Evolutionary conservation across 2,329 filamentous ascomycete species (phyloP).

Genomic region (Pseudogymnoascus sp.): DNA sequence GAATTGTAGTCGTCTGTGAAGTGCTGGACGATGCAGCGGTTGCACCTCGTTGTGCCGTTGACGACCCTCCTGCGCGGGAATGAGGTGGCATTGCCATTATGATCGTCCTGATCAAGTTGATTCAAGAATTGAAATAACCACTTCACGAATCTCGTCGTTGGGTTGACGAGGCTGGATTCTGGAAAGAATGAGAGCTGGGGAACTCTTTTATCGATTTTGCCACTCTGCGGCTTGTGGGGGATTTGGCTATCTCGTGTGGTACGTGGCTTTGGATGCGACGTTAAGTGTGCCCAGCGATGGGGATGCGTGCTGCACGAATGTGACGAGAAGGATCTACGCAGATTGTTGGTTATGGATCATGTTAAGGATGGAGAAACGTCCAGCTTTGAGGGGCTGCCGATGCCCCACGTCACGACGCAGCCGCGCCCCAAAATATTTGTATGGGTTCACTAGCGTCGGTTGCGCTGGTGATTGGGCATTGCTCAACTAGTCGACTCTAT

Average conservation of each 20-base stretch:
- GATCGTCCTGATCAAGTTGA: not conserved
- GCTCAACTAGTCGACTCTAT: not conserved
- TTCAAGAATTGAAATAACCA: not conserved
- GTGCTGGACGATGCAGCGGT: not conserved
- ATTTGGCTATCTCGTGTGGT: not conserved
- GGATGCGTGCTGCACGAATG: not conserved
- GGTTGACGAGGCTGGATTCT: not conserved
- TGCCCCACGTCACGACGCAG: constrained; percentile 6
- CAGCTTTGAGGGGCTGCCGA: not conserved
- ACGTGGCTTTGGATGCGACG: not conserved
- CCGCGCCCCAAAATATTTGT: not conserved
- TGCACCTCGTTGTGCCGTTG: not conserved
- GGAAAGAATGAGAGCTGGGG: not conserved
- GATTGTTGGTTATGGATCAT: not conserved
- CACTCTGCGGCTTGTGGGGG: not conserved
- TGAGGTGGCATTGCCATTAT: not conserved
- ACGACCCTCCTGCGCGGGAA: not conserved
- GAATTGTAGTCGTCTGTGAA: not conserved
- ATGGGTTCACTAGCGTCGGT: constrained; percentile 2
- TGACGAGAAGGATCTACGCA: not conserved
- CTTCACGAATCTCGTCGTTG: not conserved
- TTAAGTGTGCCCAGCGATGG: not conserved
- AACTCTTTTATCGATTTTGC: not conserved
- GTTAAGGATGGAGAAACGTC: not conserved
- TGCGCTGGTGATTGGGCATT: not conserved